Conservation (phyloP, 169 alveolate genomes). For the Amoebophrya sp. region DNA sequence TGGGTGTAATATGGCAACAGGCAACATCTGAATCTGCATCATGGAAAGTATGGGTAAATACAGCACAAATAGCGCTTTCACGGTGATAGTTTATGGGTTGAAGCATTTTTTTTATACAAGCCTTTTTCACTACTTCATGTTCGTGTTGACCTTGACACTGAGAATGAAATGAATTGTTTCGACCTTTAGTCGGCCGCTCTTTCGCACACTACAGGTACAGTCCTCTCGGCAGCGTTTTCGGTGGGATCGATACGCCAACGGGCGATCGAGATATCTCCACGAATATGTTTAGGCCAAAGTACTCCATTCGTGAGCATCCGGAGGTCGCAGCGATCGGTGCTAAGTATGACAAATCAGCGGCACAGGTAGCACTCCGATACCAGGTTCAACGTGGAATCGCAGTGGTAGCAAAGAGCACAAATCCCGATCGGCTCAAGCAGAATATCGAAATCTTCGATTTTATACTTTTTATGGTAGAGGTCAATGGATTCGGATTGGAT, state of each 20-base stretch:
- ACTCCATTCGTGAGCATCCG: slow-evolving; percentile 3
- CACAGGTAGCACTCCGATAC: background rate
- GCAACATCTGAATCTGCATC: too few relatives aligned
- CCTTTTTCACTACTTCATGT: too few relatives aligned
- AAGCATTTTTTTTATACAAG: too few relatives aligned
- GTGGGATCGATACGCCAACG: background rate
- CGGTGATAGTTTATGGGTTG: too few relatives aligned
- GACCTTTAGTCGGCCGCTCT: too few relatives aligned
- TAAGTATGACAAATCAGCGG: background rate
- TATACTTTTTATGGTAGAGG: too few relatives aligned
- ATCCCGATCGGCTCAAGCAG: background rate
- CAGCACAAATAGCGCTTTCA: too few relatives aligned
- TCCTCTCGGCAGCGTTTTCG: background rate
- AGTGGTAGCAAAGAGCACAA: background rate
- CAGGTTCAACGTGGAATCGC: background rate
- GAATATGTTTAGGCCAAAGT: background rate
- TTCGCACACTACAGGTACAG: background rate
- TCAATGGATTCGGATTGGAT: too few relatives aligned
- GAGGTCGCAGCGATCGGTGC: background rate
- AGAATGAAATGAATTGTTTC: too few relatives aligned
- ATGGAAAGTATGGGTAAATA: too few relatives aligned
- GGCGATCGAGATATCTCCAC: background rate
- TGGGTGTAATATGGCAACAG: too few relatives aligned
- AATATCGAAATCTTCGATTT: background rate
- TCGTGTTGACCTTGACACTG: too few relatives aligned